Conservation (phyloP, 192 early-diverging fungal genomes). For the Blastocladiella britannica region DNA sequence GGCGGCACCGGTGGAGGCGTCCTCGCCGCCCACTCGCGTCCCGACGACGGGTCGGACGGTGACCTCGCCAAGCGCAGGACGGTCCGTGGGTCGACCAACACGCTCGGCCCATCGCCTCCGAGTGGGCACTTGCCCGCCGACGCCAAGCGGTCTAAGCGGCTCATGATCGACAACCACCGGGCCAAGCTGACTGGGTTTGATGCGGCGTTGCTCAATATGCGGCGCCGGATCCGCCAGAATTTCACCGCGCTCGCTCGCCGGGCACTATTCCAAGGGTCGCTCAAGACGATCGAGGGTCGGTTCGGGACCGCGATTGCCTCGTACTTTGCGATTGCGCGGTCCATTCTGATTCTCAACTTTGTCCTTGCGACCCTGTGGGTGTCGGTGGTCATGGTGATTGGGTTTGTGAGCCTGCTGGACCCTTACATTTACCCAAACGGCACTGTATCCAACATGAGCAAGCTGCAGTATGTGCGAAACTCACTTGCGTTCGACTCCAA, state of each 20-base stretch:
- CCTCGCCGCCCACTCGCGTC: not conserved
- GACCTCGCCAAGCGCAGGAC: not conserved
- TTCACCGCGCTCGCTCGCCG: no score
- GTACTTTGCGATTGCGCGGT: not conserved
- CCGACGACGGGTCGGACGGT: not conserved
- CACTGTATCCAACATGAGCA: not conserved
- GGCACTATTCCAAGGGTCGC: not conserved
- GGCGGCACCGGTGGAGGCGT: no score
- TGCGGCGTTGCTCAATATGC: not conserved
- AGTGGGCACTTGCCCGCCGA: not conserved
- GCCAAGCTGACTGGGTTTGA: not conserved
- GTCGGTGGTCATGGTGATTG: not conserved
- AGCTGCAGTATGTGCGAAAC: no score
- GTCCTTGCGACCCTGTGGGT: not conserved
- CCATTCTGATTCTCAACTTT: not conserved
- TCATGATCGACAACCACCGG: not conserved
- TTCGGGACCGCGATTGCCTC: not conserved
- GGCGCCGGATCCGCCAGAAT: not conserved
- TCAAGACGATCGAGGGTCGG: not conserved
- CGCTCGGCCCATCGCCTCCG: not conserved
- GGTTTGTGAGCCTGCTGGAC: not conserved
- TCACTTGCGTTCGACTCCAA: no score
- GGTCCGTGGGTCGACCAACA: not conserved
- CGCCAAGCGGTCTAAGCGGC: not conserved
- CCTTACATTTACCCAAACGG: not conserved